Evolutionary conservation across 768 basidiomycete genomes (phyloP).

Genomic region (Phaeolepiota aurea): DNA sequence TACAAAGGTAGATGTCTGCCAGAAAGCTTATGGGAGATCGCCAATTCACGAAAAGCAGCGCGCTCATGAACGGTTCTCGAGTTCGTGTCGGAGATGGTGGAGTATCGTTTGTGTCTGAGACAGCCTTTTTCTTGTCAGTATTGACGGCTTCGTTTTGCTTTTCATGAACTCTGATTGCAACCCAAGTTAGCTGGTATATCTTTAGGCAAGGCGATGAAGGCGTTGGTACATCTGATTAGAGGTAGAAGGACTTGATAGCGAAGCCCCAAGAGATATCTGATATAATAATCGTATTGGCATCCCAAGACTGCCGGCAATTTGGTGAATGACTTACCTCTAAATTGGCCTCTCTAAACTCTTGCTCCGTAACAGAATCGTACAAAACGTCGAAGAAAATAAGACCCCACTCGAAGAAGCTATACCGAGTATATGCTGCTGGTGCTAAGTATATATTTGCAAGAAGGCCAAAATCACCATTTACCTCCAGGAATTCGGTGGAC

Average conservation of each 20-base stretch:
- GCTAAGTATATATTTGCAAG: constrained; percentile 2
- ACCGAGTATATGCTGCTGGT: constrained; percentile 68
- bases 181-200: not conserved
- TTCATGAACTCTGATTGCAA: not conserved
- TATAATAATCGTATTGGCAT: no score
- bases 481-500: constrained; percentile 73
- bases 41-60: no score
- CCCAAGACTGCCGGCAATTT: no score
- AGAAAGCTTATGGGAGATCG: constrained; percentile 17
- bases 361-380: constrained; percentile 60
- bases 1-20: constrained; percentile 51
- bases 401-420: constrained; percentile 84
- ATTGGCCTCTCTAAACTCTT: constrained; percentile 47
- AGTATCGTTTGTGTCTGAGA: not conserved
- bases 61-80: no score
- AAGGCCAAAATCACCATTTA: constrained; percentile 17
- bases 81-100: not conserved
- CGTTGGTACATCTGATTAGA: constrained; percentile 36
- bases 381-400: constrained; percentile 67
- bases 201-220: constrained; percentile 31
- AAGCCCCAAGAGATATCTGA: constrained; percentile 11
- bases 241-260: constrained; percentile 8
- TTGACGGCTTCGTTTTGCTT: constrained; percentile 2
- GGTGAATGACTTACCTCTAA: constrained; percentile 50
- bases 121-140: not conserved